Conservation (phyloP, 805 yeast species). For the Cephaloascus fragrans region DNA sequence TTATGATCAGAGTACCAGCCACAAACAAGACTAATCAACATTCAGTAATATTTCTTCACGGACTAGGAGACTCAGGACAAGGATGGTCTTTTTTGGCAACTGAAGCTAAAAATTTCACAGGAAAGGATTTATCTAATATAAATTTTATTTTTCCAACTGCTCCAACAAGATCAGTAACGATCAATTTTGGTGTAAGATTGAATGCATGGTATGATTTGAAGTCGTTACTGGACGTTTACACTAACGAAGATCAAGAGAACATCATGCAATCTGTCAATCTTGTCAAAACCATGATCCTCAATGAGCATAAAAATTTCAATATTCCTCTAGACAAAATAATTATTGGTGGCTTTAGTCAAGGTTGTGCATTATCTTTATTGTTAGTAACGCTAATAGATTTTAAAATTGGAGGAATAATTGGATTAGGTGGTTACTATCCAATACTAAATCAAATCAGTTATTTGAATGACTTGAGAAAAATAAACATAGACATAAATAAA, state of each 20-base stretch:
- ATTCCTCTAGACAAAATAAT: constrained; percentile 4
- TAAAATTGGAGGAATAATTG: constrained; percentile 4
- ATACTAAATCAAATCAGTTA: background rate
- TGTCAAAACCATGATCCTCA: constrained; percentile 1
- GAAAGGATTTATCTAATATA: constrained; percentile 3
- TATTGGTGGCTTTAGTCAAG: constrained; percentile 6
- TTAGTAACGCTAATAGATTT: constrained; percentile 1
- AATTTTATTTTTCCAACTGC: constrained; percentile 4
- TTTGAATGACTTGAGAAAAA: constrained; percentile 1
- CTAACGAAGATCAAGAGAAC: constrained; percentile 3
- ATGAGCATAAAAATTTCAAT: constrained; percentile 2
- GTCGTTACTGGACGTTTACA: constrained; percentile 2
- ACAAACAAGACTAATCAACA: constrained; percentile 1
- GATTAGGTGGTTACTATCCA: constrained; percentile 4
- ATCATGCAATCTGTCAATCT: constrained; percentile 2
- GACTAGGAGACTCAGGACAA: constrained; percentile 4
- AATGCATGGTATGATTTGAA: constrained; percentile 6
- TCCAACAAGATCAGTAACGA: constrained; percentile 2
- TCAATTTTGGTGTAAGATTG: background rate
- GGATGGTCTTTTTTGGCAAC: constrained; percentile 5
- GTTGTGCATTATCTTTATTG: constrained; percentile 5
- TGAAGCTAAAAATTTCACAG: constrained; percentile 3
- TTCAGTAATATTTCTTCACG: constrained; percentile 5
- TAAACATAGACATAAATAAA: background rate
- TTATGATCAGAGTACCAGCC: background rate